Evolutionary conservation across 495 filamentous ascomycete species (phyloP).

Genomic region (Podospora conica): DNA sequence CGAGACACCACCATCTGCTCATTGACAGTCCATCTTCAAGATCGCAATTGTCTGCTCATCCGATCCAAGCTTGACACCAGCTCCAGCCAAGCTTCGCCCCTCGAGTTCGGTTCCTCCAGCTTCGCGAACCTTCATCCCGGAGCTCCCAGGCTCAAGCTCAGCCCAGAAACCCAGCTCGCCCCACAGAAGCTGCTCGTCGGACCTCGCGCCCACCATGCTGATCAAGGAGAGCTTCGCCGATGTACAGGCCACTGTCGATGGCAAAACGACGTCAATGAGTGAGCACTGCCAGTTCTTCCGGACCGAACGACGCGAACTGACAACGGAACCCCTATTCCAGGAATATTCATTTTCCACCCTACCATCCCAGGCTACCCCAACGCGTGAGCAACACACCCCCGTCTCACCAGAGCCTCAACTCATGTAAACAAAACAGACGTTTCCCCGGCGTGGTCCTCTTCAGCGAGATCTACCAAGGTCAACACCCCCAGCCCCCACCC

Average conservation of each 20-base stretch:
- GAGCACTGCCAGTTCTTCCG: background rate
- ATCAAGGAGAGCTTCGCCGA: conserved; percentile 42
- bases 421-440: conserved; percentile 35
- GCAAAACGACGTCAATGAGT: conserved; percentile 46
- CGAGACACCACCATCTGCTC: background rate
- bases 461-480: conserved; percentile 95
- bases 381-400: conserved; percentile 41
- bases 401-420: background rate
- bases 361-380: conserved; percentile 76
- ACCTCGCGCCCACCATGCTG: conserved; percentile 31
- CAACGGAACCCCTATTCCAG: conserved; percentile 37
- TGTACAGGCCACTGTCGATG: conserved; percentile 36
- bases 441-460: conserved; percentile 91
- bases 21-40: background rate
- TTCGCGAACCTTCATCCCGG: background rate
- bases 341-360: conserved; percentile 86
- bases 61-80: background rate
- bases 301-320: background rate
- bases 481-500: conserved; percentile 1
- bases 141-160: background rate
- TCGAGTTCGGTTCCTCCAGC: background rate
- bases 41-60: background rate
- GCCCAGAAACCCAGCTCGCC: background rate
- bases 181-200: background rate
- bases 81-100: background rate